Percentiles rank a stretch among this genome's conserved stretches.
Evolutionary conservation across 2,329 filamentous ascomycete species (phyloP).

Genomic region (Cladosporium sp.): DNA sequence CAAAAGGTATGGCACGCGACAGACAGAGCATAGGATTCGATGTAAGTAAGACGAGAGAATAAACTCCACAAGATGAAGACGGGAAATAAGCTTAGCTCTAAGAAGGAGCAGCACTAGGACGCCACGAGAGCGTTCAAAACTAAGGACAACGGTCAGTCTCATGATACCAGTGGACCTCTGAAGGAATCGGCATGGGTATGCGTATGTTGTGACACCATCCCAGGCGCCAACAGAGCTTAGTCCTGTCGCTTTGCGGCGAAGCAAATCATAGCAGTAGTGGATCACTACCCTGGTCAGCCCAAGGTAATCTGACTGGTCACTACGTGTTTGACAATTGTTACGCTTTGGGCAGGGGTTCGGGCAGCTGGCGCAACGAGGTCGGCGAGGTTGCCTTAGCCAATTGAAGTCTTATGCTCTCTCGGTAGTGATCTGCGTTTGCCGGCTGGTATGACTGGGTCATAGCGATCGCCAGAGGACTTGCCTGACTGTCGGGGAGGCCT

Average conservation of each 20-base stretch:
- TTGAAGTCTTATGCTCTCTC: too few species aligned
- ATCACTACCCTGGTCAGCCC: background rate
- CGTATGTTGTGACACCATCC: background rate
- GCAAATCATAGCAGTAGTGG: background rate
- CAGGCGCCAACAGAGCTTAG: background rate
- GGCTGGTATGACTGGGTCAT: too few species aligned
- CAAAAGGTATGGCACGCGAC: too few species aligned
- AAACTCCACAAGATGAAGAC: constrained; percentile 1
- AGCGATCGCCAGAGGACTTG: too few species aligned
- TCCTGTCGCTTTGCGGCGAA: too few species aligned
- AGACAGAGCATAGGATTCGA: too few species aligned
- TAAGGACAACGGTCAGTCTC: background rate
- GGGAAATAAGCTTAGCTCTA: constrained; percentile 3
- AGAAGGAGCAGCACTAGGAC: background rate
- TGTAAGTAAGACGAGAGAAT: background rate
- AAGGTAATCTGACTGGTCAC: background rate
- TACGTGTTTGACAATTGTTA: background rate
- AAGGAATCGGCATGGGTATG: background rate
- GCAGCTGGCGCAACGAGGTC: background rate
- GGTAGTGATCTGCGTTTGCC: too few species aligned
- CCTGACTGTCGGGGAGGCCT: too few species aligned
- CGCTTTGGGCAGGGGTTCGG: background rate
- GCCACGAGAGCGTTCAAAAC: background rate
- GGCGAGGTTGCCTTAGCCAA: background rate
- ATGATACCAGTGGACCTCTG: background rate